These are phyloP conservation scores for Casuarina glauca DNA, from an alignment of 306 rosid species.

Conservation along the genomic window DNA sequence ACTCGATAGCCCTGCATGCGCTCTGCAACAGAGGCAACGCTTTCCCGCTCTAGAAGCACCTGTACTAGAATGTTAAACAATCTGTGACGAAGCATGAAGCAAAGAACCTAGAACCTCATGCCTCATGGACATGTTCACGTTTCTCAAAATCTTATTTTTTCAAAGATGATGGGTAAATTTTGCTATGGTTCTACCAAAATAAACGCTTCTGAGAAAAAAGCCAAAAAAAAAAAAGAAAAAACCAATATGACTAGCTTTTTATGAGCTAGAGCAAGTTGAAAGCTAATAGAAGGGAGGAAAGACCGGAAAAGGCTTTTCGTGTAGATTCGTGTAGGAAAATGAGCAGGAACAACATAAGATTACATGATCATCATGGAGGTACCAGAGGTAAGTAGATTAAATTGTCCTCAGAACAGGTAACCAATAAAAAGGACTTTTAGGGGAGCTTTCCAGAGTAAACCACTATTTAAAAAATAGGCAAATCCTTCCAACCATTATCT, in stretches of 20 bases:
- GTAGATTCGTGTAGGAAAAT: not conserved
- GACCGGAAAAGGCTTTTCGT: not conserved
- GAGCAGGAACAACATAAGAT: not conserved
- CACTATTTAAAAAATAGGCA: not conserved
- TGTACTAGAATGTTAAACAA: constrained; percentile 29
- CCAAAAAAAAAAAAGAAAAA: not conserved
- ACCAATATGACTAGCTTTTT: not conserved
- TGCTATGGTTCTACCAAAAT: not conserved
- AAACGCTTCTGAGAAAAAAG: too few species aligned
- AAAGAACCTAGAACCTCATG: constrained; percentile 4
- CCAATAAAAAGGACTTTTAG: not conserved
- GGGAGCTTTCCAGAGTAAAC: not conserved
- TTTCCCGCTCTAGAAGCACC: constrained; percentile 69
- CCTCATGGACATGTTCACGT: not conserved
- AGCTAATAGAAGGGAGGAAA: not conserved
- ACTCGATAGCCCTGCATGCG: constrained; percentile 84
- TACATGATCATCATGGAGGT: not conserved
- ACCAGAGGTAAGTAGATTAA: not conserved
- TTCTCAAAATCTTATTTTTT: not conserved
- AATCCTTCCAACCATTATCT: not conserved
- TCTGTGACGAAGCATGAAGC: constrained; percentile 15
- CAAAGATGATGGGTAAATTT: not conserved
- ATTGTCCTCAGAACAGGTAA: not conserved
- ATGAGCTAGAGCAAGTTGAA: not conserved
- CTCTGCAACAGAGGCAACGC: constrained; percentile 43